Evolutionary conservation across 2,329 filamentous ascomycete species (phyloP).

Genomic region (Fusarium staphyleae): DNA sequence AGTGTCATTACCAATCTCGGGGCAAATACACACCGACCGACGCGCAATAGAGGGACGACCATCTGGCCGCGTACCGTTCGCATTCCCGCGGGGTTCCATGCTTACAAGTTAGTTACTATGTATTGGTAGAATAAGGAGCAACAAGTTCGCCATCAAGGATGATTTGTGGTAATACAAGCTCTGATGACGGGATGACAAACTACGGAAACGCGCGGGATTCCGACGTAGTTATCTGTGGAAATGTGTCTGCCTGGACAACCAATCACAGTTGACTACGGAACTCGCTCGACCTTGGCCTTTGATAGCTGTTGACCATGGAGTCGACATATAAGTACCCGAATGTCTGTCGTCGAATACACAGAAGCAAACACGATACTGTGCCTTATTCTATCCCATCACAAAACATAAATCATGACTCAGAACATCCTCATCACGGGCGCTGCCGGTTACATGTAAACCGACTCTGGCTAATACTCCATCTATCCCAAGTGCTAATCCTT

Average conservation of each 20-base stretch:
- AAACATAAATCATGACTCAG: constrained; percentile 16
- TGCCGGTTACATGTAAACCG: constrained; percentile 46
- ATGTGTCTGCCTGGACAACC: too few species aligned
- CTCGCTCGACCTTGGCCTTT: too few species aligned
- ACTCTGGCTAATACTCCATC: too few species aligned
- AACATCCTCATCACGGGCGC: constrained; percentile 48
- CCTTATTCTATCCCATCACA: too few species aligned
- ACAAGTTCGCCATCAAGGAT: too few species aligned
- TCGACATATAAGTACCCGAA: constrained; percentile 2
- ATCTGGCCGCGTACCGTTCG: background rate
- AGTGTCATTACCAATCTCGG: background rate
- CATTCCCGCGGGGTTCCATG: constrained; percentile 21
- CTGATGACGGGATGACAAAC: constrained; percentile 12
- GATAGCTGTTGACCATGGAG: too few species aligned
- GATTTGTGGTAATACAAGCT: background rate
- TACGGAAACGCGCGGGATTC: constrained; percentile 32
- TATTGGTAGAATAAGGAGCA: too few species aligned
- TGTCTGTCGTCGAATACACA: too few species aligned
- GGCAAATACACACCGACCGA: constrained; percentile 23
- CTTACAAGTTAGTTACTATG: background rate
- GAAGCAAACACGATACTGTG: too few species aligned
- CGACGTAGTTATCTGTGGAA: too few species aligned
- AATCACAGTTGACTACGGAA: too few species aligned
- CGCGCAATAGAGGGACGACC: constrained; percentile 20
- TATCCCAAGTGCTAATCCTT: background rate